These are phyloP conservation scores for Erysimum cheiri DNA, from an alignment of 441 rosid genomes.

Conservation along the genomic window DNA sequence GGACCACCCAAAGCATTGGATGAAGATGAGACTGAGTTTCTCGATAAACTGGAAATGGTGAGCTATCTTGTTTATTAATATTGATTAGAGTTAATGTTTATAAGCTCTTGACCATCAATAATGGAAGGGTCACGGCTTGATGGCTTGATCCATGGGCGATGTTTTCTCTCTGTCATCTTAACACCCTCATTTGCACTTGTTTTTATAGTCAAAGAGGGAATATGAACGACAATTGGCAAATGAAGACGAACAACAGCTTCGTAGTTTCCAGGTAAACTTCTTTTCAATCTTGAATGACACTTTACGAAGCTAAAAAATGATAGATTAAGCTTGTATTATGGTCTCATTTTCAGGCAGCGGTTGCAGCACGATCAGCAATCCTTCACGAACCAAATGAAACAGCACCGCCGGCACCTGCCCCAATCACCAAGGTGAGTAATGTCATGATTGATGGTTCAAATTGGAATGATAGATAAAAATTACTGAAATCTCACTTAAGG, in stretches of 20 bases:
- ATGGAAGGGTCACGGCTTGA: constrained; percentile 20
- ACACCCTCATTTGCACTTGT: constrained; percentile 23
- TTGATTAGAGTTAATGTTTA: background rate
- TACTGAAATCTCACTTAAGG: background rate
- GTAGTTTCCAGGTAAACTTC: constrained; percentile 73
- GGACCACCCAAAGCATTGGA: constrained; percentile 97
- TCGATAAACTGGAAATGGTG: constrained; percentile 81
- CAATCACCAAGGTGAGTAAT: constrained; percentile 29
- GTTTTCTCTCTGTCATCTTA: background rate
- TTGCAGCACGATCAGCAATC: constrained; percentile 67
- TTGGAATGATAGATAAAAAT: background rate
- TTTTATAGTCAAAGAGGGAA: constrained; percentile 74
- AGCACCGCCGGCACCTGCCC: constrained; percentile 46
- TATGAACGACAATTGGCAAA: constrained; percentile 75
- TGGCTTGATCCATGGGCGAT: background rate
- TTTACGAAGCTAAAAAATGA: background rate
- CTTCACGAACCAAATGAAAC: constrained; percentile 69
- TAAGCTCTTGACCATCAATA: background rate
- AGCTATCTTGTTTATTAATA: constrained; percentile 30
- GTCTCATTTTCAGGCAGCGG: constrained; percentile 70
- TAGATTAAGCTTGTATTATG: constrained; percentile 7
- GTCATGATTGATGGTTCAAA: background rate
- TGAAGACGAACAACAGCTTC: constrained; percentile 77
- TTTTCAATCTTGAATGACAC: background rate
- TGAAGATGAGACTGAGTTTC: constrained; percentile 97